Evolutionary conservation across 305 asterid genomes (phyloP), one percentile per base, ranked within the genome.

Genomic region (Plantago coronopus): DNA sequence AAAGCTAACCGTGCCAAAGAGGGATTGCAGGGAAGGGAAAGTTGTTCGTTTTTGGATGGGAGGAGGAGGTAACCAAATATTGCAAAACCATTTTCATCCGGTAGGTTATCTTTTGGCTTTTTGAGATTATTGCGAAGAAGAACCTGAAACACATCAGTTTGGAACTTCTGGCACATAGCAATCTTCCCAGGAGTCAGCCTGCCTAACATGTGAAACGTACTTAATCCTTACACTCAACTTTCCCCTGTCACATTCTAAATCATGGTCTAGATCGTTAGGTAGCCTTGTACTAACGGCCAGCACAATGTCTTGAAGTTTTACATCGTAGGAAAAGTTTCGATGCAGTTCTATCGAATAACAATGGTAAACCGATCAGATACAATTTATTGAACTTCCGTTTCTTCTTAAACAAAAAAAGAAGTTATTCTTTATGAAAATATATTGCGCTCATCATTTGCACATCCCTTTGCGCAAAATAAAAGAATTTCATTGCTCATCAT

Each of bases 41-140:
- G n/a, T n/a, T n/a, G n/a, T n/a, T n/a, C n/a, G n/a, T 69, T 66
- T 18, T 61, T 29, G 66, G 70, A 67, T 21, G 97, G 97, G 43
- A 89, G 75, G 50, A 86, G 81, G 62, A 91, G 94, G 74, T 86
- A 91, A 66, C 80, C 78, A 48, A 72, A 73, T 19, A 64, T 48
- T 40, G 61, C 21, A n/a, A 63, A 57, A 45, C 69, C 80, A 40
- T 63, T 61, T 57, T 16, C 59, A 25, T 3, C 31, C 37, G 49
- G 43, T 48, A 19, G 54, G 59, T 61, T 62, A 27, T 69, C 70
- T 66, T 73, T 80, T 19, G 25, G 72, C 62, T 69, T 72, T 54
- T 76, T 64, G 57, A 79, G 22, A 49, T 79, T 64, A 14, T 75
- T 86, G 75, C 79, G 72, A 22, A 86, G 66, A 67, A 93, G 89